Conservation (phyloP, 306 rosid genomes). For the Trifolium repens region DNA sequence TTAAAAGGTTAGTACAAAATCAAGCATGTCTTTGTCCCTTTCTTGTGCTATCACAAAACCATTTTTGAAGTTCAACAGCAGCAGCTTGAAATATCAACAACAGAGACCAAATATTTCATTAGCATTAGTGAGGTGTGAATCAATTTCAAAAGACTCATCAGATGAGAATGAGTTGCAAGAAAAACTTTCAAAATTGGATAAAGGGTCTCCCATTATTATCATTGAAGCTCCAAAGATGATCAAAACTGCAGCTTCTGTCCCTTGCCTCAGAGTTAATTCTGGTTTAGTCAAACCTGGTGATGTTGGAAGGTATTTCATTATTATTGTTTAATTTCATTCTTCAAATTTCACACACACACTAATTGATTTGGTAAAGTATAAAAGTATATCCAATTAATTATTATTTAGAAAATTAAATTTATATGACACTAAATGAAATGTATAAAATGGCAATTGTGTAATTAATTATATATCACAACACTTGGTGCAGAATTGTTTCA, state of each 20-base stretch:
- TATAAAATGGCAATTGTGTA: neutral
- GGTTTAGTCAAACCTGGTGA: constrained; percentile 84
- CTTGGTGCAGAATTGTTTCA: constrained; percentile 70
- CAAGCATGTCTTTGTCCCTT: constrained; percentile 44
- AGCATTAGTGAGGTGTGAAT: constrained; percentile 51
- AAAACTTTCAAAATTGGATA: constrained; percentile 53
- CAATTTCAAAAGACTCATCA: constrained; percentile 46
- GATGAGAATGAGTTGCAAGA: constrained; percentile 29
- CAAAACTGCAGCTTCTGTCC: constrained; percentile 74
- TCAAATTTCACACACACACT: neutral
- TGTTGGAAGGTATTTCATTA: constrained; percentile 68
- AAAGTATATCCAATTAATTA: neutral
- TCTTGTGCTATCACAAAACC: constrained; percentile 43
- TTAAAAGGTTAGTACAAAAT: neutral
- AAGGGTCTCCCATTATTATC: constrained; percentile 80
- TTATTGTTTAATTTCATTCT: neutral
- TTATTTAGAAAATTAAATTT: neutral
- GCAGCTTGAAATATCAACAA: constrained; percentile 18
- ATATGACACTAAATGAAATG: no score
- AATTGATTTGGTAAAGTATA: neutral
- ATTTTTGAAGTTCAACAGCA: constrained; percentile 32
- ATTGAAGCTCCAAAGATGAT: constrained; percentile 79
- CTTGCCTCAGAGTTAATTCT: constrained; percentile 73
- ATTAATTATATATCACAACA: neutral
- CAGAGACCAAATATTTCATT: constrained; percentile 18